Percentiles rank a stretch among this genome's conserved stretches.
Evolutionary conservation across 2,329 filamentous ascomycete genomes (phyloP).

Genomic region (Tolypocladium album): DNA sequence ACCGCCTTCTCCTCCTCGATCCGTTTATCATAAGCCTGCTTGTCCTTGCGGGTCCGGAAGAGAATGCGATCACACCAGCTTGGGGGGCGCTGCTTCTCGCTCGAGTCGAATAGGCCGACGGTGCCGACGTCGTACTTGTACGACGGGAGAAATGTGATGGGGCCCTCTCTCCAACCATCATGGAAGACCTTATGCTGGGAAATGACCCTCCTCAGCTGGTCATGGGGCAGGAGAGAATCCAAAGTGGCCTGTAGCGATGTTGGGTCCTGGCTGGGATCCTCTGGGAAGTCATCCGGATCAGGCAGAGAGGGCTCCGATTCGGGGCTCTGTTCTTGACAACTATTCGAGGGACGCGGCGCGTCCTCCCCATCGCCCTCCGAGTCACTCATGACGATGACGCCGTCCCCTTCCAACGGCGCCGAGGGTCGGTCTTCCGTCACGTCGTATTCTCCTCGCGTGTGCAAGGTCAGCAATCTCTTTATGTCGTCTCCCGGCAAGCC

Average conservation of each 20-base stretch:
- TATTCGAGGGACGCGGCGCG: constrained; percentile 20
- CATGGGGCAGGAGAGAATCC: constrained; percentile 76
- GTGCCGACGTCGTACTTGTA: constrained; percentile 99
- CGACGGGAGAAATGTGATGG: constrained; percentile 80
- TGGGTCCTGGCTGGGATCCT: constrained; percentile 66
- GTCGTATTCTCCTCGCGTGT: constrained; percentile 70
- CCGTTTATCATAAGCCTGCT: constrained; percentile 52
- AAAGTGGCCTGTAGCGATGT: constrained; percentile 82
- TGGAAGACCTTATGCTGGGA: constrained; percentile 70
- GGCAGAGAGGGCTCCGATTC: constrained; percentile 35
- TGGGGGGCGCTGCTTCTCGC: constrained; percentile 83
- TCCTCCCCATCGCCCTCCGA: constrained; percentile 37
- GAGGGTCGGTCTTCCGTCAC: constrained; percentile 29
- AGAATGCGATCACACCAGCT: constrained; percentile 97
- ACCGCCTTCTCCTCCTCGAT: constrained; percentile 54
- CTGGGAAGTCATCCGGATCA: constrained; percentile 54
- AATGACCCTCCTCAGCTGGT: constrained; percentile 72
- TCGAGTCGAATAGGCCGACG: constrained; percentile 84
- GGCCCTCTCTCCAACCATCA: constrained; percentile 85
- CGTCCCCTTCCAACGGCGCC: constrained; percentile 31
- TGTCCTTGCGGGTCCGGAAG: constrained; percentile 67
- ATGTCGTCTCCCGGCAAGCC: constrained; percentile 87
- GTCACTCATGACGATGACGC: constrained; percentile 35
- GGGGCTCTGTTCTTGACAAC: constrained; percentile 23
- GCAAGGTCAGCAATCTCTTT: constrained; percentile 68